These are phyloP conservation scores for Paradendryphiella salina DNA, from an alignment of 2,329 filamentous ascomycete genomes.

Conservation along the genomic window DNA sequence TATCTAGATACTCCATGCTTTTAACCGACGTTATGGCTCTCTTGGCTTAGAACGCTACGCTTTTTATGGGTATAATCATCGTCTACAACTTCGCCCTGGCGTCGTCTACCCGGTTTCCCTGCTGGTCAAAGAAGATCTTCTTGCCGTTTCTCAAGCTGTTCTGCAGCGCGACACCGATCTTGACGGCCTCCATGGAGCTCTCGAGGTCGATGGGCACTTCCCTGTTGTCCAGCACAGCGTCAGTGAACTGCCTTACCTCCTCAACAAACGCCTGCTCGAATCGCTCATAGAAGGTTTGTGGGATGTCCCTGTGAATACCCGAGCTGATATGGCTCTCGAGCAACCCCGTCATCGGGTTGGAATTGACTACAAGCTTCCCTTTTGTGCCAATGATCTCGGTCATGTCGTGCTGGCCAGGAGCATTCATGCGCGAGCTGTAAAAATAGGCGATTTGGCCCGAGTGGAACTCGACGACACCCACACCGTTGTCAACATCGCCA, in stretches of 20 bases:
- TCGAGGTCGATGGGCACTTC: constrained; percentile 60
- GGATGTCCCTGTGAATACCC: constrained; percentile 63
- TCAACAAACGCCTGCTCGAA: constrained; percentile 66
- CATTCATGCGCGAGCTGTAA: constrained; percentile 68
- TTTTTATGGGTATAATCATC: too few relatives aligned
- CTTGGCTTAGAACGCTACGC: too few relatives aligned
- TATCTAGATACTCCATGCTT: background rate
- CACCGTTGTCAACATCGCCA: constrained; percentile 65
- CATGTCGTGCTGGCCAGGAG: constrained; percentile 67
- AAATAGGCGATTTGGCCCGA: constrained; percentile 66
- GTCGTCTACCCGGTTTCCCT: constrained; percentile 52
- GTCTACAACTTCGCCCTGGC: background rate
- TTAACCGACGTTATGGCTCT: too few relatives aligned
- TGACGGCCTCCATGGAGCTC: constrained; percentile 62
- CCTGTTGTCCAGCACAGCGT: constrained; percentile 59
- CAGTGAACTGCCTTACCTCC: constrained; percentile 66
- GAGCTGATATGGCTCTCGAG: constrained; percentile 59
- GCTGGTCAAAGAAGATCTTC: constrained; percentile 60
- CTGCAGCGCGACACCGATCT: constrained; percentile 60
- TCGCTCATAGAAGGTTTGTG: constrained; percentile 63
- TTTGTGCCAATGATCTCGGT: constrained; percentile 69
- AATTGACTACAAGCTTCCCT: constrained; percentile 65
- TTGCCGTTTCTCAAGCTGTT: constrained; percentile 50
- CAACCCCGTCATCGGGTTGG: constrained; percentile 59
- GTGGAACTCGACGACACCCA: constrained; percentile 68